Evolutionary conservation across 345 rosid species (phyloP).

Genomic region (Viola odorata): DNA sequence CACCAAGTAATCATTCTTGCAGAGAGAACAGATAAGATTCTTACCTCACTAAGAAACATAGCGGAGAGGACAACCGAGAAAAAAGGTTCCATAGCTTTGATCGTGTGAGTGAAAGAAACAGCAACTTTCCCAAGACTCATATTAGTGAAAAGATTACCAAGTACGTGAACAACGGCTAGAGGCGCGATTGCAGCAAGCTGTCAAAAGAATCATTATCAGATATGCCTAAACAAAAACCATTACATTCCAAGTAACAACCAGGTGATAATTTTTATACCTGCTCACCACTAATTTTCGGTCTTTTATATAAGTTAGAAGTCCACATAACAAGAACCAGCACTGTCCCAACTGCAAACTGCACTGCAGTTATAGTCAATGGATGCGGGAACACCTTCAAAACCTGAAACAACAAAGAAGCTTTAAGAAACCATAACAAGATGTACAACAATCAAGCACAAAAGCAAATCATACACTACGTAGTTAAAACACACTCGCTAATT

Average conservation of each 20-base stretch:
- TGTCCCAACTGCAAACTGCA: conserved; percentile 83
- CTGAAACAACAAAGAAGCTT: conserved; percentile 27
- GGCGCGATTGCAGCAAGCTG: conserved; percentile 85
- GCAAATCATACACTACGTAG: too few species aligned
- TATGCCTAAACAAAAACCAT: background rate
- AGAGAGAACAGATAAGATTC: background rate
- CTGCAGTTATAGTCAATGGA: conserved; percentile 63
- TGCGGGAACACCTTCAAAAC: conserved; percentile 74
- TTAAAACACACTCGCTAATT: too few species aligned
- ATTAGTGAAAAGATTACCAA: conserved; percentile 92
- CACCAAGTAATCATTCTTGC: background rate
- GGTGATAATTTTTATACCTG: conserved; percentile 14
- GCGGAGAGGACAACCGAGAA: conserved; percentile 92
- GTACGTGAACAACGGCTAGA: conserved; percentile 75
- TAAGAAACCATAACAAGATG: background rate
- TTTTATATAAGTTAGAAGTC: conserved; percentile 71
- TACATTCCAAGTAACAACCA: background rate
- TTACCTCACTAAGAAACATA: conserved; percentile 92
- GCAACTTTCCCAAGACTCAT: conserved; percentile 99
- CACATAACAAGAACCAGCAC: conserved; percentile 69
- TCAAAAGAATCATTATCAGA: conserved; percentile 1
- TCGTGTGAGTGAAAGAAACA: conserved; percentile 97
- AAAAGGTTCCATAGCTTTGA: conserved; percentile 99
- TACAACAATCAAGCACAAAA: background rate
- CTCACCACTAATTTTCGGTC: conserved; percentile 57